Conservation (phyloP, 371 early-diverging fungal species). For the Apophysomyces trapeziformis region DNA sequence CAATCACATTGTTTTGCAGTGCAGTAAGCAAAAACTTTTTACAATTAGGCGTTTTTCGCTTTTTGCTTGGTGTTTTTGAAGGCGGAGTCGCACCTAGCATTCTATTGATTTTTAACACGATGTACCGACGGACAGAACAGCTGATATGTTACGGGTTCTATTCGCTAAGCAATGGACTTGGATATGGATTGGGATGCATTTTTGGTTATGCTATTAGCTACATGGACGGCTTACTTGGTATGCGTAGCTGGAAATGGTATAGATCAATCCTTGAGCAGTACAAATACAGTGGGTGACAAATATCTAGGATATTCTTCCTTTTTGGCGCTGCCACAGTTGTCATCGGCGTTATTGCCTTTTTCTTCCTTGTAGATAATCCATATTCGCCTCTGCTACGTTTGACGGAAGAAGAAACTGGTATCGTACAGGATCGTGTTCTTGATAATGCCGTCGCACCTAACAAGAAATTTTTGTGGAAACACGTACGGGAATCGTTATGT, state of each 20-base stretch:
- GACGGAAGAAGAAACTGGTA: constrained; percentile 36
- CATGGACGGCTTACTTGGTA: constrained; percentile 22
- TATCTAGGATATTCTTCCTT: constrained; percentile 39
- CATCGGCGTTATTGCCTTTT: constrained; percentile 32
- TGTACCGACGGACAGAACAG: constrained; percentile 1
- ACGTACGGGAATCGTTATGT: constrained; percentile 34
- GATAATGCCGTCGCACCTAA: constrained; percentile 42
- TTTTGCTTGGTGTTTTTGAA: constrained; percentile 41
- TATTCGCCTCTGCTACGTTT: constrained; percentile 25
- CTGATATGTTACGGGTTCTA: neutral
- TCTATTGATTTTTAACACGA: neutral
- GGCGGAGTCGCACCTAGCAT: constrained; percentile 19
- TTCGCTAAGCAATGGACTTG: neutral
- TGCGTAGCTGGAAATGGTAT: constrained; percentile 27
- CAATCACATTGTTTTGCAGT: constrained; percentile 16
- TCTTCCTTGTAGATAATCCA: constrained; percentile 38
- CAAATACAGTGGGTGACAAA: neutral
- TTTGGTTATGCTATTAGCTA: neutral
- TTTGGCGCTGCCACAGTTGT: constrained; percentile 38
- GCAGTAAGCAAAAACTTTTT: constrained; percentile 23
- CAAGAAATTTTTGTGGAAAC: constrained; percentile 25
- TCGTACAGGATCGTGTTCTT: constrained; percentile 37
- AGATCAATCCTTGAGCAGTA: neutral
- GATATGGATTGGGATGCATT: neutral
- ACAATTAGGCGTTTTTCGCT: constrained; percentile 27